These are phyloP conservation scores for Cyclaneusma minus DNA, from an alignment of 2,329 filamentous ascomycete genomes.

Conservation along the genomic window DNA sequence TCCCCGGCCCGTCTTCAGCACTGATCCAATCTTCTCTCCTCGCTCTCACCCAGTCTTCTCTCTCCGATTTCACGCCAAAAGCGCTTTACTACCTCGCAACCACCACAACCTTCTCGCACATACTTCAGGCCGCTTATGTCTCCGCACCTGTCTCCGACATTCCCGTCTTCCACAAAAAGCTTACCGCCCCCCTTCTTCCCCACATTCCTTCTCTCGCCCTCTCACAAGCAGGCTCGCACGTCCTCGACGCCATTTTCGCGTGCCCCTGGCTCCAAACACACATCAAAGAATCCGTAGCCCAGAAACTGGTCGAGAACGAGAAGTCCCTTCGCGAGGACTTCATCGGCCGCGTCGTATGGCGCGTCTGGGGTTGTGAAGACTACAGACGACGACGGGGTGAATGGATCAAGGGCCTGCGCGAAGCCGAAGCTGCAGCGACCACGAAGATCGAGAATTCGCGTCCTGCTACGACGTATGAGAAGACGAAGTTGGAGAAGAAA, in stretches of 20 bases:
- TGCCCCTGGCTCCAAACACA: slow-evolving; percentile 42
- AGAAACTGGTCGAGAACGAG: slow-evolving; percentile 44
- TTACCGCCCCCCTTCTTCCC: slow-evolving; percentile 41
- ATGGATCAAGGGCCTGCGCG: slow-evolving; percentile 48
- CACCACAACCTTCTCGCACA: slow-evolving; percentile 35
- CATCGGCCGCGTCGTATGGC: slow-evolving; percentile 52
- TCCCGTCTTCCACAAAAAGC: slow-evolving; percentile 46
- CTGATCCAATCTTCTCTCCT: slow-evolving; percentile 61
- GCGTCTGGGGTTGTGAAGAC: slow-evolving; percentile 60
- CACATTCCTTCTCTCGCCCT: slow-evolving; percentile 22
- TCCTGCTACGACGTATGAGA: slow-evolving; percentile 1
- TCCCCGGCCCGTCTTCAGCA: slow-evolving; percentile 51
- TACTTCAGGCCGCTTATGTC: slow-evolving; percentile 47
- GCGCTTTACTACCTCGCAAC: slow-evolving; percentile 46
- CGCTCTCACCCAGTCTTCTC: slow-evolving; percentile 55
- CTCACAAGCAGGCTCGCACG: slow-evolving; percentile 47
- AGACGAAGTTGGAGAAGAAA: slow-evolving; percentile 5
- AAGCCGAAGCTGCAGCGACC: slow-evolving; percentile 10
- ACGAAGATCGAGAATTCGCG: background rate
- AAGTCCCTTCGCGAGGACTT: slow-evolving; percentile 44
- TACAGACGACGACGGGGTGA: slow-evolving; percentile 47
- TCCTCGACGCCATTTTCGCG: slow-evolving; percentile 50
- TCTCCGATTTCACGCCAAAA: slow-evolving; percentile 40
- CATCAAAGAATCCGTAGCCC: slow-evolving; percentile 50
- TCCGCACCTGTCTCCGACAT: slow-evolving; percentile 29